phyloP scores from a whole-genome alignment of 345 rosid species.

The Lepidium aucheri region DNA sequence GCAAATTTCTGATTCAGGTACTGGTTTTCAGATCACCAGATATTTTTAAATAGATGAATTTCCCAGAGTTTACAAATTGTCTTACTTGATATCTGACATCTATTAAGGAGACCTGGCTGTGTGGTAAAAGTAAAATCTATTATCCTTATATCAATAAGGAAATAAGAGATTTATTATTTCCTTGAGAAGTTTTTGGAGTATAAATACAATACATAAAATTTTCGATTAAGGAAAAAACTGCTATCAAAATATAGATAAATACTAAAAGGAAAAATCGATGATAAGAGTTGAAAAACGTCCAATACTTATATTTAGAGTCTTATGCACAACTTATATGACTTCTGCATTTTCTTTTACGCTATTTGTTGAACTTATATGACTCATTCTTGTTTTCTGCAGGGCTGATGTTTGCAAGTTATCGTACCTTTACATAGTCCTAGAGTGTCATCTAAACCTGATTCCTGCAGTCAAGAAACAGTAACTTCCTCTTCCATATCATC shows the following conservation, averaged over 20 bases:
- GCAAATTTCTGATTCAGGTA: constrained; percentile 55
- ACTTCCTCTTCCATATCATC: constrained; percentile 19
- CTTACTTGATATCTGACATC: not conserved
- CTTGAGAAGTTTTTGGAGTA: not conserved
- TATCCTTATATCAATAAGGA: not conserved
- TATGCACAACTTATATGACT: constrained; percentile 20
- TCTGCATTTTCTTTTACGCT: constrained; percentile 13
- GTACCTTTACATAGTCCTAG: constrained; percentile 36
- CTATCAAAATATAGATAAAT: not conserved
- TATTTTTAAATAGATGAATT: no score
- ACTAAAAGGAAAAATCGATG: not conserved
- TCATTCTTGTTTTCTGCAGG: constrained; percentile 34
- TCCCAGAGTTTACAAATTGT: not conserved
- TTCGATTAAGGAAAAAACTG: not conserved
- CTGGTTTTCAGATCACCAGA: no score
- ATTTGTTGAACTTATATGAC: not conserved
- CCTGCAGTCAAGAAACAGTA: constrained; percentile 27
- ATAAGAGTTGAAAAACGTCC: constrained; percentile 25
- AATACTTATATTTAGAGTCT: constrained; percentile 32
- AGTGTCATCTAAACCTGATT: constrained; percentile 15
- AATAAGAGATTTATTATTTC: not conserved
- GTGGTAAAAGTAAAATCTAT: not conserved
- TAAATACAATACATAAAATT: not conserved
- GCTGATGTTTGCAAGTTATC: constrained; percentile 43
- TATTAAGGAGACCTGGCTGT: not conserved